A percentile compares a stretch with the other conserved stretches of the same genome.
Evolutionary conservation across 192 early-diverging fungal genomes (phyloP).

Genomic region (Coemansia nantahalensis): DNA sequence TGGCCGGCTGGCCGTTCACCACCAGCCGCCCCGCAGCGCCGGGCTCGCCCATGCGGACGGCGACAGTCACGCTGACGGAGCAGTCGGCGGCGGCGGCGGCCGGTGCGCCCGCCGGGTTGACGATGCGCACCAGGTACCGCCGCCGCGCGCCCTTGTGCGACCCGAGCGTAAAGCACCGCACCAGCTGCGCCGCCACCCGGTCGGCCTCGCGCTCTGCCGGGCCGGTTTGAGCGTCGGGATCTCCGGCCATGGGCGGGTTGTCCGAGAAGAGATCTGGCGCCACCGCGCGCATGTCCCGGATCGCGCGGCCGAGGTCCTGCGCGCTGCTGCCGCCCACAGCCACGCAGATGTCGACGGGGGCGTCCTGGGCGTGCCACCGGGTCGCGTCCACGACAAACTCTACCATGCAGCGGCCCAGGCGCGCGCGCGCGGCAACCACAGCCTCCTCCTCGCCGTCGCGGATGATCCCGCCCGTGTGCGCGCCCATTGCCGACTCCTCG

Average conservation of each 20-base stretch:
- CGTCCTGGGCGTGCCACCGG: constrained; percentile 18
- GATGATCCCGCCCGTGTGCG: constrained; percentile 44
- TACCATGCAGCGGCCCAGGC: constrained; percentile 23
- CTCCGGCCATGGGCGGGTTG: no score
- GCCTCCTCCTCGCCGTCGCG: constrained; percentile 44
- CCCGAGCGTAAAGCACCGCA: constrained; percentile 32
- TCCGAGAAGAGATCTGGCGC: constrained; percentile 42
- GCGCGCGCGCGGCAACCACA: constrained; percentile 30
- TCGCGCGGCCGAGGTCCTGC: constrained; percentile 13
- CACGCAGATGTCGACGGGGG: constrained; percentile 13
- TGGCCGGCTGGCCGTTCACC: constrained; percentile 28
- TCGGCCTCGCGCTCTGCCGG: no score
- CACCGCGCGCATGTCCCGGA: constrained; percentile 15
- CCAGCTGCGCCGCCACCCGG: constrained; percentile 20
- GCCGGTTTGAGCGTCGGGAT: no score
- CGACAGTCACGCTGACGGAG: constrained; percentile 19
- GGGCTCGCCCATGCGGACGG: constrained; percentile 16
- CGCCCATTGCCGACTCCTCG: constrained; percentile 28
- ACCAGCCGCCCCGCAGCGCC: constrained; percentile 3
- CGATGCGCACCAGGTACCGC: constrained; percentile 40
- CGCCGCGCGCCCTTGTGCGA: constrained; percentile 18
- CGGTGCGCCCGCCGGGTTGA: constrained; percentile 4
- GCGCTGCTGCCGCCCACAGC: constrained; percentile 7
- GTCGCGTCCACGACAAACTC: constrained; percentile 49
- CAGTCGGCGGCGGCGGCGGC: constrained; percentile 2